Conservation (phyloP, 306 rosid species). For the Cucurbita maxima region DNA sequence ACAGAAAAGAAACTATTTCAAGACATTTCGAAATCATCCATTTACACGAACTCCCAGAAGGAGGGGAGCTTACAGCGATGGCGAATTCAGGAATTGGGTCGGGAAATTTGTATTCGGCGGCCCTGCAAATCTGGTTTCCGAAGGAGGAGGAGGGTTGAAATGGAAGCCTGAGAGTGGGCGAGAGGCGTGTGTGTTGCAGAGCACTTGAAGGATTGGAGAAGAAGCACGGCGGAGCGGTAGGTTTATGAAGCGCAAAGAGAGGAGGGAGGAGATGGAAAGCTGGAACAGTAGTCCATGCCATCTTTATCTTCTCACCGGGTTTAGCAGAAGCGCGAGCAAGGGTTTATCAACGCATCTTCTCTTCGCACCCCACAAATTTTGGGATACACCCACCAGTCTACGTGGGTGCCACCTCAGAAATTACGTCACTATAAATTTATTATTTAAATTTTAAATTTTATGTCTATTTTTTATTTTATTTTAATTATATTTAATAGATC, state of each 20-base stretch:
- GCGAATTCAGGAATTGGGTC: slow-evolving; percentile 94
- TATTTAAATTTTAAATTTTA: too few relatives aligned
- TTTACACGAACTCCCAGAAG: neutral
- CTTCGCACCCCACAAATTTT: neutral
- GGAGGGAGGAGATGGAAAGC: neutral
- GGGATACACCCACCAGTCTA: neutral
- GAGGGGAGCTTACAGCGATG: slow-evolving; percentile 32
- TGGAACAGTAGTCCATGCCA: slow-evolving; percentile 19
- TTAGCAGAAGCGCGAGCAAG: neutral
- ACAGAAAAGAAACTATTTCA: neutral
- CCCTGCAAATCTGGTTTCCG: slow-evolving; percentile 24
- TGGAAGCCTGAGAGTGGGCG: slow-evolving; percentile 17
- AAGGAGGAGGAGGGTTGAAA: slow-evolving; percentile 6
- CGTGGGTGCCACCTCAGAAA: neutral
- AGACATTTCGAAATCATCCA: neutral
- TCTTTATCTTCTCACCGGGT: slow-evolving; percentile 4
- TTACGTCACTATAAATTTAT: neutral
- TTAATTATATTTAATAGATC: too few relatives aligned
- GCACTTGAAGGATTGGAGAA: slow-evolving; percentile 7
- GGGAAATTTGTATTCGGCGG: slow-evolving; percentile 77
- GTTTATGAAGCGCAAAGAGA: neutral
- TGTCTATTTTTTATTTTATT: too few relatives aligned
- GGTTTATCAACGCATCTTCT: neutral
- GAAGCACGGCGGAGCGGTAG: neutral
- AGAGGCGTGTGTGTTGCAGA: slow-evolving; percentile 11